A percentile compares a stretch with the other conserved stretches of the same genome.
These are phyloP conservation scores for Volvox carteri DNA, from an alignment of 163 green algal genomes.

Conservation along the genomic window DNA sequence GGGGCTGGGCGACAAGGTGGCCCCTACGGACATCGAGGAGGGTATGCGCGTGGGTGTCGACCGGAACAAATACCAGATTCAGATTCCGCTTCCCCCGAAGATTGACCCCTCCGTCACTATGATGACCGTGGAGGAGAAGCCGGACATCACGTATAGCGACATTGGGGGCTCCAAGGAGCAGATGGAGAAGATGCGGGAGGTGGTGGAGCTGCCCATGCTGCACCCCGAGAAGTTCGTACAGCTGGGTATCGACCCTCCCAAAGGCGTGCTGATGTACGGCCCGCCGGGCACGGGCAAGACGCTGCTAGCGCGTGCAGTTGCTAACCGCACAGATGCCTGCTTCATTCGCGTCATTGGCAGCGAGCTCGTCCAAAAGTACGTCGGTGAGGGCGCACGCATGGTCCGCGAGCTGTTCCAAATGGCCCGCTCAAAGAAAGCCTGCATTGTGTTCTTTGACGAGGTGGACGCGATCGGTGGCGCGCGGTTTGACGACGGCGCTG, in stretches of 20 bases:
- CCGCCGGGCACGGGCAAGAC: slow-evolving; percentile 95
- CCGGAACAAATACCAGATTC: slow-evolving; percentile 89
- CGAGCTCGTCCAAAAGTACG: slow-evolving; percentile 99
- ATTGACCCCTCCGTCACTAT: slow-evolving; percentile 99
- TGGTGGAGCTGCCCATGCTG: slow-evolving; percentile 99
- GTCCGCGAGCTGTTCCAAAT: slow-evolving; percentile 98
- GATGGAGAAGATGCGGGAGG: slow-evolving; percentile 90
- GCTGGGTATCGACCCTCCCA: slow-evolving; percentile 99
- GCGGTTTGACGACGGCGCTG: slow-evolving; percentile 96
- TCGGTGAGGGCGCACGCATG: slow-evolving; percentile 98
- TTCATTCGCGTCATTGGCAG: slow-evolving; percentile 99
- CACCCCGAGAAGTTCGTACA: slow-evolving; percentile 99
- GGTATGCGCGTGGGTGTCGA: slow-evolving; percentile 97
- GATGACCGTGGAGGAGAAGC: slow-evolving; percentile 99
- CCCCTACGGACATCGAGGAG: slow-evolving; percentile 99
- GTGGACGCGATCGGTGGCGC: slow-evolving; percentile 80
- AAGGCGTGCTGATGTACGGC: slow-evolving; percentile 88
- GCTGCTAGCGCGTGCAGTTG: slow-evolving; percentile 96
- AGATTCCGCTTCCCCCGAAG: slow-evolving; percentile 98
- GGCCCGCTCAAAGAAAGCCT: slow-evolving; percentile 98
- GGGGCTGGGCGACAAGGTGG: slow-evolving; percentile 96
- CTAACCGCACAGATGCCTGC: slow-evolving; percentile 99
- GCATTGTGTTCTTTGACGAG: slow-evolving; percentile 99
- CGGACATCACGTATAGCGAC: slow-evolving; percentile 94
- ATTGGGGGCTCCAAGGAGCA: slow-evolving; percentile 97